A percentile compares a stretch with the other conserved stretches of the same genome.
Conservation (phyloP, 2,329 filamentous ascomycete species). For the Nannizzia gypsea region DNA sequence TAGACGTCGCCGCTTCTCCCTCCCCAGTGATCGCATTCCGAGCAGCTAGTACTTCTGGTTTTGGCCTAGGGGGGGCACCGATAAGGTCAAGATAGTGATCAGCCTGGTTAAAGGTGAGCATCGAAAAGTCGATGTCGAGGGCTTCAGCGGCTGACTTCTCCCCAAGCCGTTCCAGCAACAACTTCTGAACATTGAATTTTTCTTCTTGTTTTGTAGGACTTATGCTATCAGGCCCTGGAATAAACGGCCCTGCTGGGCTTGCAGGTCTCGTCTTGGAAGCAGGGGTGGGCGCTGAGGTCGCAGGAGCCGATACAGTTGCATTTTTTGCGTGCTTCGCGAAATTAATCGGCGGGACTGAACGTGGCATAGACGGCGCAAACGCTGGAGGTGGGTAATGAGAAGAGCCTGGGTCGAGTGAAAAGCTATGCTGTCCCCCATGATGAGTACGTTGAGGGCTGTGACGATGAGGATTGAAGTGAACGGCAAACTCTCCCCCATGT, state of each 20-base stretch:
- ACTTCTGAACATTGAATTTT: conserved; percentile 7
- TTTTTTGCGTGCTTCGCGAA: background rate
- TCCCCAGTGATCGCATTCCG: background rate
- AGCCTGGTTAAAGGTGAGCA: background rate
- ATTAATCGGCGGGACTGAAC: background rate
- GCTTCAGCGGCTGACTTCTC: background rate
- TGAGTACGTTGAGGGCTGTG: background rate
- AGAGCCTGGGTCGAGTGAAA: background rate
- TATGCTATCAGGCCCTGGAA: conserved; percentile 13
- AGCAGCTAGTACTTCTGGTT: background rate
- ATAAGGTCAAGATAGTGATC: background rate
- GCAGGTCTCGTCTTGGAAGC: background rate
- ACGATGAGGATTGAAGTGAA: background rate
- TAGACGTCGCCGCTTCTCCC: background rate
- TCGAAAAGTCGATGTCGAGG: background rate
- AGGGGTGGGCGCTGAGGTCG: background rate
- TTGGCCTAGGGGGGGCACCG: background rate
- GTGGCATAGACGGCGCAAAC: background rate
- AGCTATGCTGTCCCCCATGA: background rate
- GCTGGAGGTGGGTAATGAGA: background rate
- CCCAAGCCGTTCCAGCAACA: background rate
- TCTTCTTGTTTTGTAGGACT: conserved; percentile 16
- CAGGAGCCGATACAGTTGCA: background rate
- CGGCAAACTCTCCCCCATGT: background rate
- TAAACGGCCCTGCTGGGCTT: conserved; percentile 6